Base-by-base conservation (phyloP, 1,139 yeast genomes). In the Yamadazyma songkhlaensis region DNA sequence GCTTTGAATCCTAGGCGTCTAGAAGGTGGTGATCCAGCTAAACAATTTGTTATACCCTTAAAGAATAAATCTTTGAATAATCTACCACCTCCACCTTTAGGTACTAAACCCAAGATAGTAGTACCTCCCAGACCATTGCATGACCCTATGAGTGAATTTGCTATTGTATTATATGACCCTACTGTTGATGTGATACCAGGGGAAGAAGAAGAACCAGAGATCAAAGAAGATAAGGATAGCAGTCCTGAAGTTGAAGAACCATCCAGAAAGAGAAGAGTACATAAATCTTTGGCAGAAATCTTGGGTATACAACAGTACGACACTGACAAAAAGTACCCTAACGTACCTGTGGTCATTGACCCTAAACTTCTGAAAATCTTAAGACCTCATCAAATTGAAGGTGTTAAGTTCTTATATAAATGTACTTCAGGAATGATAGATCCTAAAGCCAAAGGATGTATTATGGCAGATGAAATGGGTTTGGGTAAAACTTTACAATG, bases 401-500 rank as follows among this genome's bases (percentile, higher is more conserved):
- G 99, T 46, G 97, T 92, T 25, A 78, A 86, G 57, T 92, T 92
- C 56, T 64, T 92, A 41, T 92, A 89, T 55, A 67, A 92, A 42
- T 90, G 97, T 59, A 88, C 95, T 1, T 77, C 97, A 0, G 98
- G 99, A 0, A 63, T 90, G 31, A 74, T 88, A 21, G 95, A 89
- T 53, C 79, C 89, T 2, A 72, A 81, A 30, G 97, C 97, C 0
- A 81, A 84, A 55, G 99, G 99, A 1, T 92, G 98, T 57, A 94
- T 92, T 38, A 92, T 92, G 98, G 99, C 99, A 0, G 99, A 92
- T 65, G 99, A 89, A 63, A 92, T 92, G 98, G 98, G 98, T 2
- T 71, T 92, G 32, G 98, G 98, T 20, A 92, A 92, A 57, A 92
- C 99, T 0, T 69, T 92, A 31, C 99, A 92, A 59, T 94, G 98